These are phyloP conservation scores for Colletotrichum zoysiae DNA, from an alignment of 2,329 filamentous ascomycete genomes.

Conservation along the genomic window DNA sequence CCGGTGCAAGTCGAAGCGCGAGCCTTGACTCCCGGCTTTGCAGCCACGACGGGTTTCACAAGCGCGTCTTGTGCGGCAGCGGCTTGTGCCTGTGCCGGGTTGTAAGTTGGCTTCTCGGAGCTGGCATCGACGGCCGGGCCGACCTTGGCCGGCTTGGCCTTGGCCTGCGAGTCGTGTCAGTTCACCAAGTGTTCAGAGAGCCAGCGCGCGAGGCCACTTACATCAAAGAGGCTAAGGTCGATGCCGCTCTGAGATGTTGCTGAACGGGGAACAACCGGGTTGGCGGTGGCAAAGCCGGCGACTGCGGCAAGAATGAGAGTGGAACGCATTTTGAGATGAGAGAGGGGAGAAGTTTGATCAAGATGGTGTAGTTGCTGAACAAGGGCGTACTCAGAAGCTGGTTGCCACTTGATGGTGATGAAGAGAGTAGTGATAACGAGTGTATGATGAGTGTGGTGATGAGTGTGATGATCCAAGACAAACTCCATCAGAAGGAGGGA, in stretches of 20 bases:
- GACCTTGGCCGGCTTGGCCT: conserved; percentile 16
- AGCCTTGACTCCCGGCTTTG: background rate
- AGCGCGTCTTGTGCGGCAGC: conserved; percentile 15
- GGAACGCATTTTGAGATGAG: conserved; percentile 17
- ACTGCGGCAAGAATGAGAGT: conserved; percentile 21
- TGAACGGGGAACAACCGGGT: conserved; percentile 11
- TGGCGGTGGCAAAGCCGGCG: conserved; percentile 17
- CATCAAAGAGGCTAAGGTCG: conserved; percentile 25
- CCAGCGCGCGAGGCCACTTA: background rate
- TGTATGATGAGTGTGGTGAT: background rate
- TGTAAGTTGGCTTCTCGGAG: conserved; percentile 26
- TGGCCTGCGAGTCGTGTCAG: conserved; percentile 7
- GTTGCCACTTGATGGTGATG: background rate
- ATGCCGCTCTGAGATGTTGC: conserved; percentile 12
- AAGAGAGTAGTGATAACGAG: background rate
- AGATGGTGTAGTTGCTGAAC: background rate
- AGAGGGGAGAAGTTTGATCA: background rate
- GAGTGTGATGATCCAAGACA: background rate
- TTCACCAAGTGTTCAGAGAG: no score
- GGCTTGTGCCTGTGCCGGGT: background rate
- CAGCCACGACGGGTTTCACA: background rate
- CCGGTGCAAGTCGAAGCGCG: conserved; percentile 4
- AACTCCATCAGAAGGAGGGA: background rate
- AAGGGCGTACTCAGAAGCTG: background rate
- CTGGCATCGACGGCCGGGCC: conserved; percentile 25